These are phyloP conservation scores for Diaporthe helianthi DNA, from an alignment of 2,329 filamentous ascomycete genomes.

Conservation along the genomic window DNA sequence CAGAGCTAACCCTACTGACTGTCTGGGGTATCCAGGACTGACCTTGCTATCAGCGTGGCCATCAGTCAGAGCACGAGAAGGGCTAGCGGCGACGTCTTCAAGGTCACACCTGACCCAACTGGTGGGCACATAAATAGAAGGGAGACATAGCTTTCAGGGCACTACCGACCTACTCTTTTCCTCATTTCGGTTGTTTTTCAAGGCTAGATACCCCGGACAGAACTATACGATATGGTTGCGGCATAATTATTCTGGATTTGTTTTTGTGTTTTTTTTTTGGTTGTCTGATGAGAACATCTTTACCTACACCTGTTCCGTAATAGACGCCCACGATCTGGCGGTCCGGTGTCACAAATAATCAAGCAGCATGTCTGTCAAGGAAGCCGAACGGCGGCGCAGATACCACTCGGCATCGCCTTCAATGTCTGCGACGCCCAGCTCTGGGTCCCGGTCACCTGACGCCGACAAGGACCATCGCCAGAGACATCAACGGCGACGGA, in stretches of 20 bases:
- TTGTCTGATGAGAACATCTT: not conserved
- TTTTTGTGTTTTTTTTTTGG: too few species aligned
- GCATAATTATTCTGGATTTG: not conserved
- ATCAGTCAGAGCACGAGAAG: not conserved
- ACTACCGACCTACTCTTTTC: not conserved
- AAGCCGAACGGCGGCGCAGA: not conserved
- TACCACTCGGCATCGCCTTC: not conserved
- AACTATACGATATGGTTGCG: slow-evolving; percentile 10
- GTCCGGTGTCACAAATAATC: not conserved
- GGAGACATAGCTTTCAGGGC: not conserved
- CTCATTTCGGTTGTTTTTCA: not conserved
- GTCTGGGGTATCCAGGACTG: slow-evolving; percentile 8
- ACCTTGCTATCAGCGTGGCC: slow-evolving; percentile 5
- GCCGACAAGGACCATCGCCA: not conserved
- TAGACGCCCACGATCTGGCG: not conserved
- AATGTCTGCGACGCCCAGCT: not conserved
- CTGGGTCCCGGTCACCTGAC: slow-evolving; percentile 3
- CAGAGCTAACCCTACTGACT: slow-evolving; percentile 3
- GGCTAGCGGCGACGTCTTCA: not conserved
- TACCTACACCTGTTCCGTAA: not conserved
- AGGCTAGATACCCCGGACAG: not conserved
- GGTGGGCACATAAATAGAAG: not conserved
- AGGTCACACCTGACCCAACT: not conserved
- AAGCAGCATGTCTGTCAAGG: not conserved
- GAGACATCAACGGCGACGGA: slow-evolving; percentile 4